phyloP scores from a whole-genome alignment of 768 basidiomycete genomes.

The Tubosaeta sp. region DNA sequence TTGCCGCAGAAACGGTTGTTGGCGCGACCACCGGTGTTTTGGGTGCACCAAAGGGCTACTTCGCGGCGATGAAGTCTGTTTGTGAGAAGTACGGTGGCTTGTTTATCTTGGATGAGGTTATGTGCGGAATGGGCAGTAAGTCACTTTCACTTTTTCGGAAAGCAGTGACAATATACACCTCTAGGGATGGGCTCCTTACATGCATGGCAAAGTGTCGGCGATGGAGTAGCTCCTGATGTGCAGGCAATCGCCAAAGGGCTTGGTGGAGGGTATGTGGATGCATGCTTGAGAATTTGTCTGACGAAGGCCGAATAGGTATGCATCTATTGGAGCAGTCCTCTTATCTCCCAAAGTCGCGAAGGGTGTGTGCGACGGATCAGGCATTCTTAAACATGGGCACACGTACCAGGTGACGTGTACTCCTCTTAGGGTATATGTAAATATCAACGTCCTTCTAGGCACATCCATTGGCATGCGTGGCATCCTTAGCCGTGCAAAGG shows the following conservation, averaged over 20 bases:
- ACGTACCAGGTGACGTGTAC: conserved; percentile 61
- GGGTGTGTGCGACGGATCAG: conserved; percentile 64
- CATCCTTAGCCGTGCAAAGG: conserved; percentile 75
- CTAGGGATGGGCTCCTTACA: conserved; percentile 84
- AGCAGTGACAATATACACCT: not conserved
- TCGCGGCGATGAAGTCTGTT: conserved; percentile 79
- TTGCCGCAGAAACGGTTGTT: conserved; percentile 82
- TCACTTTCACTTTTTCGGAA: conserved; percentile 9
- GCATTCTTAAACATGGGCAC: conserved; percentile 80
- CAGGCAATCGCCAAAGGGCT: conserved; percentile 89
- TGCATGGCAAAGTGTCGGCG: conserved; percentile 81
- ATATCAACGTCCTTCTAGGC: conserved; percentile 38
- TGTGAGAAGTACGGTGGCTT: conserved; percentile 69
- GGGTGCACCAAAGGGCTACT: conserved; percentile 77
- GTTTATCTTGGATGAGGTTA: conserved; percentile 88
- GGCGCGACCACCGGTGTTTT: conserved; percentile 81
- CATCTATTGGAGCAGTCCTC: conserved; percentile 76
- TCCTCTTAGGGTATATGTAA: not conserved
- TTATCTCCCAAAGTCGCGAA: conserved; percentile 67
- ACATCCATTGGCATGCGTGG: conserved; percentile 73
- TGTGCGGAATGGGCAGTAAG: conserved; percentile 89
- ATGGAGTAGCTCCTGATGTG: conserved; percentile 74
- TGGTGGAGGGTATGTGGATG: conserved; percentile 67
- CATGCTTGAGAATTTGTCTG: not conserved
- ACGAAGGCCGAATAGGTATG: conserved; percentile 50